phyloP scores from a whole-genome alignment of 2,329 filamentous ascomycete genomes.

The Aspergillus latus region DNA sequence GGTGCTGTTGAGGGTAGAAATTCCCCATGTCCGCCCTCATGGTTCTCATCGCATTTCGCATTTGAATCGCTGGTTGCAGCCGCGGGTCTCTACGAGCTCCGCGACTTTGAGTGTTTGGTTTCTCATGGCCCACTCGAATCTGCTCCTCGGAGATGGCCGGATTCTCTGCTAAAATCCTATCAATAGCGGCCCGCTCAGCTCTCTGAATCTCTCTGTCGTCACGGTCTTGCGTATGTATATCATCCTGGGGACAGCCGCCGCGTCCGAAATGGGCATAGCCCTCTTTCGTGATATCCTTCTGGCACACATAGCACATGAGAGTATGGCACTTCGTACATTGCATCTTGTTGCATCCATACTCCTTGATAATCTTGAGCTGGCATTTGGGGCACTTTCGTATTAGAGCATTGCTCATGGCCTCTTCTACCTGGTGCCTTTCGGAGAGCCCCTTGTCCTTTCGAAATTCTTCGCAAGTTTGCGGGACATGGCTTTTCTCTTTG shows the following conservation, averaged over 20 bases:
- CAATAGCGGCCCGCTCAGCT: conserved; percentile 32
- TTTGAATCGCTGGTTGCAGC: background rate
- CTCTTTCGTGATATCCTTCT: conserved; percentile 56
- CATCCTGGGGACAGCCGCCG: conserved; percentile 38
- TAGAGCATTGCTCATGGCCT: conserved; percentile 78
- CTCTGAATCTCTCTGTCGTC: conserved; percentile 29
- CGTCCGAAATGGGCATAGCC: conserved; percentile 70
- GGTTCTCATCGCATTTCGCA: background rate
- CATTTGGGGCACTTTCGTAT: conserved; percentile 69
- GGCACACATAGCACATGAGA: conserved; percentile 62
- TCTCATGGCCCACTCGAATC: conserved; percentile 17
- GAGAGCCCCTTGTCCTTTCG: conserved; percentile 60
- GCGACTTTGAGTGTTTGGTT: background rate
- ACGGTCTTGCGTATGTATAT: conserved; percentile 12
- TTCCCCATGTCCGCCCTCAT: background rate
- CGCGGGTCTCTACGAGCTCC: background rate
- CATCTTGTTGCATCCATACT: conserved; percentile 82
- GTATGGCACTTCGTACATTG: conserved; percentile 61
- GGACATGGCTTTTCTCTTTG: conserved; percentile 67
- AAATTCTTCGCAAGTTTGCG: conserved; percentile 68
- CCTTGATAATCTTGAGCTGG: conserved; percentile 75
- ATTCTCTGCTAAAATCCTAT: conserved; percentile 27
- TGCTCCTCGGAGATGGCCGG: conserved; percentile 23
- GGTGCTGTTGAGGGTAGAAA: background rate
- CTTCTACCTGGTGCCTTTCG: conserved; percentile 70